Base-by-base conservation (phyloP, 2,329 filamentous ascomycete species). In the Emericellopsis atlantica region DNA sequence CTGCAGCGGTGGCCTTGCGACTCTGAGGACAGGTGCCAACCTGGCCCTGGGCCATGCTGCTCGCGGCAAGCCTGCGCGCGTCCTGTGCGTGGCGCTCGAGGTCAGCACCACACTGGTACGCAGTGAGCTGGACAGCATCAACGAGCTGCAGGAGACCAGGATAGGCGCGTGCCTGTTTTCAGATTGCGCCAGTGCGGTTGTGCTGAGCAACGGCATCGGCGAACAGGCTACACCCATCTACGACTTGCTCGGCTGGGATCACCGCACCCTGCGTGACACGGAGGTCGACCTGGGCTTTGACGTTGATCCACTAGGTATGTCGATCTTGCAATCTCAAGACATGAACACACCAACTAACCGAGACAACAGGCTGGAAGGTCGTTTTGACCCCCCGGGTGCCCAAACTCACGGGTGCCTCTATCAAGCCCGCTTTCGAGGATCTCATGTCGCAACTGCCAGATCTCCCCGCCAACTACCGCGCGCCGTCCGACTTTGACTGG, bases 131-230 rank as follows among this genome's bases (percentile, higher is more conserved):
- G 70, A 82, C 46, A 76, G 72, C 53, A 71, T 81, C 53, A 52
- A 76, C 45, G 64, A 73, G 48, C 50, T 65, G 14, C 72, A 81
- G 48, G 66, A 80, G 44, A 72, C 77, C 10, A 66, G 79, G 26
- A 81, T 85, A 49, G 81, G 79, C 2, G 66, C 76, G 1, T 74
- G 72, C 12, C 58, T 85, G 3, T 85, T 85, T 54, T 82, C 78
- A 16, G 81, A 85, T 54, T 83, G 76, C 47, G 80, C 76, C n/a
- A 79, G 78, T 43, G 75, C 79, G 0, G 57, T 75, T 23, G 62
- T 85, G 2, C 52, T 85, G 29, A 79, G 75, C 51, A 85, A 85
- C 50, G 70, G 69, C 1, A 60, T 83, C 40, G 77, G 72, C 2
- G 61, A 59, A 24, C 48, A 55, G 2, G 54, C 55, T 6, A 58